phyloP scores from a whole-genome alignment of 257 asterid genomes.

The Petunia secreta region DNA sequence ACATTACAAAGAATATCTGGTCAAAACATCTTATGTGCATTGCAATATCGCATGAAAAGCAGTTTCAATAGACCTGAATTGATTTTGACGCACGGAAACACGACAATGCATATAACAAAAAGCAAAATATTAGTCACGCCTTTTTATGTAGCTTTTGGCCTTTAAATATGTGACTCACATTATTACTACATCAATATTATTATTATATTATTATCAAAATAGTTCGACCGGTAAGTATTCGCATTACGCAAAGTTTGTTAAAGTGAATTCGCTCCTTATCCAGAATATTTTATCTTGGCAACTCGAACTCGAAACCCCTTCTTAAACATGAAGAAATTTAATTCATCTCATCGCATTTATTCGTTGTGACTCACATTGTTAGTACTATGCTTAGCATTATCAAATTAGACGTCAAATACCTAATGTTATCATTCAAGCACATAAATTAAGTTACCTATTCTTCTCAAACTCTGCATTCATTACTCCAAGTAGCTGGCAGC shows the following conservation, averaged over 20 bases:
- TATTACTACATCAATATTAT: not conserved
- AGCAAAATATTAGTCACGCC: not conserved
- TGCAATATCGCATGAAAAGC: constrained; percentile 12
- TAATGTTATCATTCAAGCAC: not conserved
- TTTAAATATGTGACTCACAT: not conserved
- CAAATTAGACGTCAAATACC: not conserved
- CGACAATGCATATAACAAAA: not conserved
- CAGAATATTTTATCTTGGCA: too few species aligned
- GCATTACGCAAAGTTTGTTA: too few species aligned
- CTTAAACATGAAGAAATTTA: too few species aligned
- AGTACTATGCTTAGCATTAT: not conserved
- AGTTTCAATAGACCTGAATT: not conserved
- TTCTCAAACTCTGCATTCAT: too few species aligned
- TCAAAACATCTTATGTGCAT: not conserved
- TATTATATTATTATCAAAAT: too few species aligned
- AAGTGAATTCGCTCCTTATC: too few species aligned
- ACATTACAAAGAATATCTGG: not conserved
- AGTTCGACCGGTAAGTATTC: too few species aligned
- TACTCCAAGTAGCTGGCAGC: too few species aligned
- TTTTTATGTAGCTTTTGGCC: not conserved
- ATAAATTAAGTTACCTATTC: not conserved
- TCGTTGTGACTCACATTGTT: too few species aligned
- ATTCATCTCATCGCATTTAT: too few species aligned
- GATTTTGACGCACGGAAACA: constrained; percentile 22
- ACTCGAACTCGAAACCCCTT: too few species aligned